Base-by-base conservation (phyloP, 768 basidiomycete genomes). In the Termitomyces sp. region DNA sequence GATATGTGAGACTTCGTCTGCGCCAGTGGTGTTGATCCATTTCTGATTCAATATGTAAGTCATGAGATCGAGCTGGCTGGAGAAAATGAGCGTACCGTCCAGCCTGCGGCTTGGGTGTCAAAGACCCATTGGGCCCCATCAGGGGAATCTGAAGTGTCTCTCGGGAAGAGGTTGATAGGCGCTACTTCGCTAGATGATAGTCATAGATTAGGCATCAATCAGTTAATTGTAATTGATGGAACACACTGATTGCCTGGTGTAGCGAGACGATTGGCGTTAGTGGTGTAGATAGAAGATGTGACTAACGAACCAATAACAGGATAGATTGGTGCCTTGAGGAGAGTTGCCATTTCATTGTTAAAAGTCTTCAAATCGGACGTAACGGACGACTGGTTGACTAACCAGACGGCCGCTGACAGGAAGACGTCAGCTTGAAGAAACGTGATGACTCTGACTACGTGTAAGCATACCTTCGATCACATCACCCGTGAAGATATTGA, bases 401-500 rank as follows among this genome's bases (percentile, higher is more conserved):
- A 66, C 83, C 83, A 84, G 16, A 81, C 72, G 5, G 79, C 77
- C 56, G 75, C 81, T 82, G 18, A 44, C 24, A 29, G 47, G 46
- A 49, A 51, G 46, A 34, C 6, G 12, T 29, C 37, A 46, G 6
- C 18, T 39, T 39, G 37, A 39, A 13, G 16, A 44, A 45, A 36
- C 26, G 34, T 29, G 6, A 24, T 34, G 16, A 22, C 36, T 45
- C 8, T 45, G 18, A 39, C 22, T 13, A 13, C 33, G 18, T 18
- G 9, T 54, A 47, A 28, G 48, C 67, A 51, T 51, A 82, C 83
- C 80, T 69, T 85, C 84, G 5, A 85, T 77, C 6, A 85, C 80
- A 64, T 86, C 85, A 6, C 85, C 86, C 3, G 85, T 87, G 62
- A 86, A 86, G 34, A 87, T 77, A 5, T 81, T 76, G 65, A 84